Evolutionary conservation across 768 basidiomycete genomes (phyloP), one percentile per base, ranked within the genome.

Genomic region (Trametes cubensis): DNA sequence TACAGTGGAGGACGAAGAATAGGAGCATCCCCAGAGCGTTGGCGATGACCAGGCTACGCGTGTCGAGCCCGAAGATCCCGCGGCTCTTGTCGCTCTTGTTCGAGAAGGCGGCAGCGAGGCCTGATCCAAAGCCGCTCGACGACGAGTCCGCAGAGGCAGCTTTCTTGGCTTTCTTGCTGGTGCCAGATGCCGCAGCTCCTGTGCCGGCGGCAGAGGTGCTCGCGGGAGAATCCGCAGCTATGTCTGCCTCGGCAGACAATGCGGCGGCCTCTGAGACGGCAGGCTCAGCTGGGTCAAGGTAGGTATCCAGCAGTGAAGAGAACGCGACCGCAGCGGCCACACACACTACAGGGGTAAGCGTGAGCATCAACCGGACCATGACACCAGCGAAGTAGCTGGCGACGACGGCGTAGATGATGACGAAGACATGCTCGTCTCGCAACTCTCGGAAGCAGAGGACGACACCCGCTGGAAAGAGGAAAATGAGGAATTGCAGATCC

Each of bases 341-440:
- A 72, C 97, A 99, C 47, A 98, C 97, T 60, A 96, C 91, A 1
- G 97, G 97, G 0, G 96, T 98, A 59, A 99, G 86, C 25, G 97
- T 90, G 57, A 99, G 83, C 94, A 99, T 98, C 62, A 98, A 83
- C 60, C 97, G 94, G 65, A 99, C 97, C 97, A 99, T 99, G 73
- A 99, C 96, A 45, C 97, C 97, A 5, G 97, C 96, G 71, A 99
- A 99, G 82, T 99, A 99, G 74, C 93, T 94, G 50, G 91, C 94
- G 71, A 98, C 86, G 65, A 93, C 85, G 23, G 97, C 88, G 75
- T 98, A 99, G 76, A 98, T 94, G 79, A 99, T 96, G 69, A 99
- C 92, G 74, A 99, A 99, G 65, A 99, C 80, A 71, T 99, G 97
- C 72, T 98, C 97, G 73, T 99, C 97, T 28, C 94, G 86, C 21